phyloP scores from a whole-genome alignment of 306 rosid genomes.

The Cicer cuneatum region DNA sequence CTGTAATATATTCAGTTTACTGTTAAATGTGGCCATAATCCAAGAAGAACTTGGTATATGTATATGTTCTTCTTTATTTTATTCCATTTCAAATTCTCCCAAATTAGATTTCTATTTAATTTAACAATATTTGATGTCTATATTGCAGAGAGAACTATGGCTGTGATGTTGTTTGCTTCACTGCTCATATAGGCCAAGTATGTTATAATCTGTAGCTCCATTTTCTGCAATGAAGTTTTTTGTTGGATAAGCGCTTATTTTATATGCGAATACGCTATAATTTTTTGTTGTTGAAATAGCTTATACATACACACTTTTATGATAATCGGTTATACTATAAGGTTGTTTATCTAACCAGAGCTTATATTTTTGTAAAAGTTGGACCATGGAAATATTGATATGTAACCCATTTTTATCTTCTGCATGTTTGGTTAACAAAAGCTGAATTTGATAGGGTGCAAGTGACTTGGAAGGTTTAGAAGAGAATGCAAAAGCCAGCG shows the following conservation, averaged over 20 bases:
- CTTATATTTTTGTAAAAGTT: too few relatives aligned
- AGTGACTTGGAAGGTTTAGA: slow-evolving; percentile 87
- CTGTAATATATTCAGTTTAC: too few relatives aligned
- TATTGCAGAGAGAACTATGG: slow-evolving; percentile 88
- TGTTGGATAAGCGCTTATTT: too few relatives aligned
- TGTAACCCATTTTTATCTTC: slow-evolving; percentile 8
- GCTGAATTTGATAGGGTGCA: slow-evolving; percentile 56
- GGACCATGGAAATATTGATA: too few relatives aligned
- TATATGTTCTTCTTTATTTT: background rate
- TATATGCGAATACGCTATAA: too few relatives aligned
- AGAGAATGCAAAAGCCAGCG: slow-evolving; percentile 82
- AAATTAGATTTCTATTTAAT: background rate
- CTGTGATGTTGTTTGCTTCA: slow-evolving; percentile 91
- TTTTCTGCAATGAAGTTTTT: background rate
- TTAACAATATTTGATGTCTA: background rate
- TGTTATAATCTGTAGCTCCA: slow-evolving; percentile 32
- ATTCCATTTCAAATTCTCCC: background rate
- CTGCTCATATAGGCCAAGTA: slow-evolving; percentile 98
- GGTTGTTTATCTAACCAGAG: too few relatives aligned
- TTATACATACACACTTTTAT: too few relatives aligned
- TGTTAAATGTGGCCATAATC: too few relatives aligned
- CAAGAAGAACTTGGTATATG: slow-evolving; percentile 49
- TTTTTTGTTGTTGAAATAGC: too few relatives aligned
- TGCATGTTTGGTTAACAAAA: slow-evolving; percentile 28
- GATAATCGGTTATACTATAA: too few relatives aligned